Conservation (phyloP, 345 rosid genomes). For the Populus pruinosa region DNA sequence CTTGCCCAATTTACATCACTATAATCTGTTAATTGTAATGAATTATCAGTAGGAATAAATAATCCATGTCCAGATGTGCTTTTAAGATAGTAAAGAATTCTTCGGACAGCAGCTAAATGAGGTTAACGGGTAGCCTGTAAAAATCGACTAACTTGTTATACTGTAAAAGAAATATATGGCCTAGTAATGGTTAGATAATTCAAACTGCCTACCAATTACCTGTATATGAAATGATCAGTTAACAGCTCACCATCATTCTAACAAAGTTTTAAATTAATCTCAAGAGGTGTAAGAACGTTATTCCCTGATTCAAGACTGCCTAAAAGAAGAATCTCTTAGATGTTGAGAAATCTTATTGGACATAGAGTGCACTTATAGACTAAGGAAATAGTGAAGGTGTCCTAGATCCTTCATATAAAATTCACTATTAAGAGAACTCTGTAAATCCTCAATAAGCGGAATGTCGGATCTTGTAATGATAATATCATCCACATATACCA, state of each 20-base stretch:
- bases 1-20: background rate
- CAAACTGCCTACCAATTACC: background rate
- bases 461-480: background rate
- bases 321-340: background rate
- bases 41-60: background rate
- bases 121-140: background rate
- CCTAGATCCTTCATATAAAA: conserved; percentile 7
- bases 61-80: background rate
- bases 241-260: background rate
- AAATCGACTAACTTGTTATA: too few relatives aligned
- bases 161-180: too few relatives aligned
- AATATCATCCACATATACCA: background rate
- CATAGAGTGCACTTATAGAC: background rate
- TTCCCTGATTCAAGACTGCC: too few relatives aligned
- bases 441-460: background rate
- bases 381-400: background rate
- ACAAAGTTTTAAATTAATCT: background rate
- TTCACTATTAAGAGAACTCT: accelerated
- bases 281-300: background rate
- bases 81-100: background rate
- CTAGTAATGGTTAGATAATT: background rate
- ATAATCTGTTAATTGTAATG: background rate
- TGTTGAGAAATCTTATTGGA: background rate
- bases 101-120: too few relatives aligned
- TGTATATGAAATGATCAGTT: background rate